Conservation (phyloP, 2,329 filamentous ascomycete genomes). For the Aspergillus sp. region DNA sequence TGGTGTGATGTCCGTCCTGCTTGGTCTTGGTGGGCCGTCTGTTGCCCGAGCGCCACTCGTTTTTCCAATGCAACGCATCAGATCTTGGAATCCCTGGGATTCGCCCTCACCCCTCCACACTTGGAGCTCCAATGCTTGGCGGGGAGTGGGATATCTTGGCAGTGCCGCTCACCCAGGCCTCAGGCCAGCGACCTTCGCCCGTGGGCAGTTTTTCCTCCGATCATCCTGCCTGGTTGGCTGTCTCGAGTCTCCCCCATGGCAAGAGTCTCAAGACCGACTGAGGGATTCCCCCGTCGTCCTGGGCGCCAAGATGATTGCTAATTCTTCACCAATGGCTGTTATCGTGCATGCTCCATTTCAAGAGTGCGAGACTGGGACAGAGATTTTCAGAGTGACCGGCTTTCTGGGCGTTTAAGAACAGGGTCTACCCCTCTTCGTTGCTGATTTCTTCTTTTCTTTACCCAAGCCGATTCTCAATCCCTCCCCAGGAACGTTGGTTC, state of each 20-base stretch:
- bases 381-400: background rate
- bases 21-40: background rate
- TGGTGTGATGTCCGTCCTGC: background rate
- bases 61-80: background rate
- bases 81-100: background rate
- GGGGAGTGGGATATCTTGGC: slow-evolving; percentile 8
- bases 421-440: background rate
- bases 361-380: background rate
- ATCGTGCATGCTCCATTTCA: background rate
- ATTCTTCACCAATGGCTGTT: slow-evolving; percentile 8
- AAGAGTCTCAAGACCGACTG: background rate
- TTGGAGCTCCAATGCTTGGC: slow-evolving; percentile 2
- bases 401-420: background rate
- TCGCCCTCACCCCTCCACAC: background rate
- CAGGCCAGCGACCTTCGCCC: background rate
- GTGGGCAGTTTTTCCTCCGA: background rate
- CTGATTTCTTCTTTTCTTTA: background rate
- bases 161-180: too few species aligned
- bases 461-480: background rate
- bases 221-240: background rate
- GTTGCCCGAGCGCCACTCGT: background rate
- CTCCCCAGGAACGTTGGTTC: background rate
- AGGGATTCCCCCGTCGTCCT: background rate
- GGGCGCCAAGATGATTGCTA: slow-evolving; percentile 5
- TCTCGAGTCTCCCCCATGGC: background rate